phyloP scores from a whole-genome alignment of 176 grass and related monocot species.

The Avena insularis region DNA sequence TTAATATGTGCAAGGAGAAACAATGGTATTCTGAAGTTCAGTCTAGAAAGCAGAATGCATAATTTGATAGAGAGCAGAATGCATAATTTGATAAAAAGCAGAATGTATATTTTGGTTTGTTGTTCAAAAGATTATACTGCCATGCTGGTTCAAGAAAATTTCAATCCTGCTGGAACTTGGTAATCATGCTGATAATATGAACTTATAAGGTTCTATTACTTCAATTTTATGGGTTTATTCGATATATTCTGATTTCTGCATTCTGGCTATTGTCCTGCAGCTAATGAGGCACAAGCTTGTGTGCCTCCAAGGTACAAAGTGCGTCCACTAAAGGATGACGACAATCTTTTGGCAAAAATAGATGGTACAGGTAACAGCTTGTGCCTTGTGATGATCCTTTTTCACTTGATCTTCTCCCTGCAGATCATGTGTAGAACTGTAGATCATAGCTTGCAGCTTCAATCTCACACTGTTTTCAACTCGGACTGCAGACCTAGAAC shows the following conservation, averaged over 20 bases:
- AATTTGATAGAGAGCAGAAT: neutral
- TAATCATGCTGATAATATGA: conserved; percentile 15
- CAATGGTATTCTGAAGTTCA: neutral
- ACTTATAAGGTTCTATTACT: neutral
- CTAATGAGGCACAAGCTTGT: conserved; percentile 63
- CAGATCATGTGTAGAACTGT: neutral
- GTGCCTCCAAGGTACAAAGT: conserved; percentile 68
- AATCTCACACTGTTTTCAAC: neutral
- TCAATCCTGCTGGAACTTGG: conserved; percentile 12
- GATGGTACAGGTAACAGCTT: conserved; percentile 60
- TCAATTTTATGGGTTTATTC: conserved; percentile 30
- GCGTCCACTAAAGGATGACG: conserved; percentile 58
- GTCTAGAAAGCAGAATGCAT: neutral
- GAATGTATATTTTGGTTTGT: neutral
- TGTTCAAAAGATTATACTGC: neutral
- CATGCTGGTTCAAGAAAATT: neutral
- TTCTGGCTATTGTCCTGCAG: conserved; percentile 46
- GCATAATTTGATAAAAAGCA: neutral
- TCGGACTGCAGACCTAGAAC: conserved; percentile 73
- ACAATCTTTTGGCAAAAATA: conserved; percentile 67
- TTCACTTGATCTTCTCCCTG: neutral
- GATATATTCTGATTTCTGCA: neutral
- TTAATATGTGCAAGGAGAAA: neutral
- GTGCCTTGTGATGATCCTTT: conserved; percentile 22
- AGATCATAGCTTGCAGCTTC: neutral